Conservation (phyloP, 176 grass and related monocot genomes). For the maize (Zea mays) region DNA sequence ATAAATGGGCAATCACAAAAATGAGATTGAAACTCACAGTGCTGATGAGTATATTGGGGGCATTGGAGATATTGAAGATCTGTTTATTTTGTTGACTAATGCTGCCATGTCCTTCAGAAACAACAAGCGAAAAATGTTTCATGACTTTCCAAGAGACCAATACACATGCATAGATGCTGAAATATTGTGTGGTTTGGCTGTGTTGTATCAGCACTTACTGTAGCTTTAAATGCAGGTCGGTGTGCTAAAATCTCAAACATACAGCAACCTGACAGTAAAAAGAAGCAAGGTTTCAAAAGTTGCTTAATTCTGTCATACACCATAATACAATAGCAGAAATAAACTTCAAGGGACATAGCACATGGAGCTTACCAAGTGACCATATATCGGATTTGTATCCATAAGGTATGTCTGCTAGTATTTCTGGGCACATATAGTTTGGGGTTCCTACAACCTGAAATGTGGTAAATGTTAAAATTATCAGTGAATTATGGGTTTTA, state of each 20-base stretch:
- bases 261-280: slow-evolving; percentile 68
- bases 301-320: slow-evolving; percentile 17
- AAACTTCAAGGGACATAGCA: neutral
- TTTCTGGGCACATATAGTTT: slow-evolving; percentile 91
- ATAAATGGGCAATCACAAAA: neutral
- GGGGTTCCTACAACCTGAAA: slow-evolving; percentile 82
- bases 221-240: slow-evolving; percentile 73
- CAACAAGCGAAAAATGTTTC: neutral
- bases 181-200: neutral
- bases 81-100: slow-evolving; percentile 89
- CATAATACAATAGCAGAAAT: neutral
- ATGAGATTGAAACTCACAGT: slow-evolving; percentile 49
- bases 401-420: slow-evolving; percentile 82
- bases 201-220: slow-evolving; percentile 48
- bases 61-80: slow-evolving; percentile 88
- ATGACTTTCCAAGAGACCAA: slow-evolving; percentile 16
- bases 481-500: slow-evolving; percentile 3
- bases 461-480: neutral
- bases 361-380: slow-evolving; percentile 61
- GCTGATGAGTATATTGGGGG: slow-evolving; percentile 70
- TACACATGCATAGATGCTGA: neutral
- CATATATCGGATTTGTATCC: slow-evolving; percentile 90
- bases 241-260: slow-evolving; percentile 96
- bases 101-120: slow-evolving; percentile 73
- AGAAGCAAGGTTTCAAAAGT: slow-evolving; percentile 1